phyloP scores from a whole-genome alignment of 148 eudicot species.

The Camellia sinensis region DNA sequence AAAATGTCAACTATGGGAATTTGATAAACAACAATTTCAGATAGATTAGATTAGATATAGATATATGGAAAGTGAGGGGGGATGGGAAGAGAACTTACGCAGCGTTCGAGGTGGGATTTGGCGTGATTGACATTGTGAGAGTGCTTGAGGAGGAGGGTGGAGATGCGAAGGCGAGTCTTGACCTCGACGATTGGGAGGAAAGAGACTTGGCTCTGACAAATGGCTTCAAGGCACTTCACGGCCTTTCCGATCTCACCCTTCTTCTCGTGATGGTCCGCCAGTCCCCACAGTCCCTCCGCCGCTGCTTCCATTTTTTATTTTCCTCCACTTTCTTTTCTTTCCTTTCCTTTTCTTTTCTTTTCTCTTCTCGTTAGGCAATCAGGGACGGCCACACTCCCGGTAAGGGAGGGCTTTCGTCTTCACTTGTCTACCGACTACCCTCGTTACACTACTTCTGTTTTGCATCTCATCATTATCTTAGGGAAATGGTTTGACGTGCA shows the following conservation, averaged over 20 bases:
- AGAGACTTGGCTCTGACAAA: slow-evolving; percentile 77
- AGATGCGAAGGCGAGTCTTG: slow-evolving; percentile 84
- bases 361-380: background rate
- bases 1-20: background rate
- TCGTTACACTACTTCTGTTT: no score
- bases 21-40: no score
- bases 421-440: background rate
- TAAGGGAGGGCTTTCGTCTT: background rate
- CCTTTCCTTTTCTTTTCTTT: background rate
- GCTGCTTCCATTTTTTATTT: slow-evolving; percentile 58
- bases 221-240: slow-evolving; percentile 81
- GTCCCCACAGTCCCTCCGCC: slow-evolving; percentile 89
- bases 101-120: slow-evolving; percentile 86
- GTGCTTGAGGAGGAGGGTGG: slow-evolving; percentile 65
- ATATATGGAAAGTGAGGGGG: background rate
- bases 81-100: slow-evolving; percentile 36
- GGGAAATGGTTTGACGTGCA: no score
- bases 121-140: slow-evolving; percentile 83
- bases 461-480: no score
- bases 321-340: background rate
- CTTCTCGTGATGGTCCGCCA: slow-evolving; percentile 77
- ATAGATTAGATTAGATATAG: background rate
- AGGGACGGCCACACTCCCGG: background rate
- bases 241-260: slow-evolving; percentile 59
- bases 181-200: slow-evolving; percentile 84